Evolutionary conservation across 1,139 yeast species (phyloP).

Genomic region (Diutina sp.): DNA sequence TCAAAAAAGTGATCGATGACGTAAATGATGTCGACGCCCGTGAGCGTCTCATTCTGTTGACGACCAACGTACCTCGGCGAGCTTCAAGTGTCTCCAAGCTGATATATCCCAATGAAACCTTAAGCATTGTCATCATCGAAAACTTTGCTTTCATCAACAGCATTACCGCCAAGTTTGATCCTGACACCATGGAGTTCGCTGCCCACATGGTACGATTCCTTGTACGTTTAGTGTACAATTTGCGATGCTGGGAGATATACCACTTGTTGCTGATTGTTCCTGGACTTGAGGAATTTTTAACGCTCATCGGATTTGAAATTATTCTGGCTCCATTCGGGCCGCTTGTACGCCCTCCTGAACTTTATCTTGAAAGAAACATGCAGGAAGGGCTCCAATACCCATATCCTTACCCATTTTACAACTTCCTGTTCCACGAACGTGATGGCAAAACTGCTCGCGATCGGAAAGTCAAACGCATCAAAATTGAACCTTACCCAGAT

Average conservation of each 20-base stretch:
- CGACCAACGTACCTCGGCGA: background rate
- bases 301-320: constrained; percentile 23
- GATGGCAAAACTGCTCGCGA: constrained; percentile 15
- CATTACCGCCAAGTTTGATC: constrained; percentile 9
- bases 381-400: constrained; percentile 33
- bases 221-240: constrained; percentile 25
- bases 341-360: constrained; percentile 27
- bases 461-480: constrained; percentile 14
- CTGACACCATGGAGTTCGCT: constrained; percentile 20
- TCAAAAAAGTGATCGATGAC: background rate
- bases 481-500: constrained; percentile 25
- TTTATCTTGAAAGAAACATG: constrained; percentile 23
- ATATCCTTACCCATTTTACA: constrained; percentile 35
- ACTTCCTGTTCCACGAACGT: constrained; percentile 30
- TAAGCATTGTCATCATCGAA: constrained; percentile 27
- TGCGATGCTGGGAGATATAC: constrained; percentile 35
- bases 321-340: constrained; percentile 27
- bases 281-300: constrained; percentile 20
- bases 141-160: constrained; percentile 19
- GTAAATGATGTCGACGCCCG: background rate
- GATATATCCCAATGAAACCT: constrained; percentile 22
- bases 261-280: constrained; percentile 25
- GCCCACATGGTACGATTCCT: constrained; percentile 25
- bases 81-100: background rate
- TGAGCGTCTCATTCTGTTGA: background rate